Evolutionary conservation across 768 basidiomycete species (phyloP), one percentile per base, ranked within the genome.

Genomic region (Naematelia aurantialba): DNA sequence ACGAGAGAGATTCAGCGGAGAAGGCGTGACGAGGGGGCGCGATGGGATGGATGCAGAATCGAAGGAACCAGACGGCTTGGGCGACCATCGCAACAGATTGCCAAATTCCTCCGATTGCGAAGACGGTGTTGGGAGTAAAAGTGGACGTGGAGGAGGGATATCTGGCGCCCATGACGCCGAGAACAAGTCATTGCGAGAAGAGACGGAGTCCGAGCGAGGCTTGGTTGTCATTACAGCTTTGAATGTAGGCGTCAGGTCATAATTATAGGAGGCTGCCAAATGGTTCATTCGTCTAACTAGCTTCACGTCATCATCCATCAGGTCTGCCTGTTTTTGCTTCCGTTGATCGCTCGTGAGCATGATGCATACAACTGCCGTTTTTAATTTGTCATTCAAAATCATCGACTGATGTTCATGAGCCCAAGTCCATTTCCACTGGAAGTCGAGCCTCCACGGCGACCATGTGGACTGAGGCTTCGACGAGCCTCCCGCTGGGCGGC

Each of bases 141-240:
- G 25, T 8, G 60, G 60, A 14, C 45, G 34, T 14, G 60, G 60
- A 51, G 60, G 60, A 17, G 49, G 30, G 5, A 62, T 34, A 14
- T 51, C 49, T 19, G 56, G 55, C 30, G 48, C 47, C 60, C 60
- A 62, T 11, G 49, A 52, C 11, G 42, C 42, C n/a, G 45, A 31
- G 50, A 62, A 62, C 17, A 62, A 45, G 45, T 62, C 56, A 42
- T 62, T 62, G 5, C 60, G 55, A 34, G 60, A 61, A 11, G 30
- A 27, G 3, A 44, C 31, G 26, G 57, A 52, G 19, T 19, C 3
- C 22, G 24, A 21, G 12, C 46, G 46, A 1, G 46, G 14, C 21
- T 21, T 48, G 46, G 46, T 25, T 13, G 19, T 25, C 46, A 48
- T 3, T 19, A 19, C 22, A 12, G 46, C 11, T 19, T 21, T 14